Base-by-base conservation (phyloP, 331 rosid genomes). In the Malus hybrid region DNA sequence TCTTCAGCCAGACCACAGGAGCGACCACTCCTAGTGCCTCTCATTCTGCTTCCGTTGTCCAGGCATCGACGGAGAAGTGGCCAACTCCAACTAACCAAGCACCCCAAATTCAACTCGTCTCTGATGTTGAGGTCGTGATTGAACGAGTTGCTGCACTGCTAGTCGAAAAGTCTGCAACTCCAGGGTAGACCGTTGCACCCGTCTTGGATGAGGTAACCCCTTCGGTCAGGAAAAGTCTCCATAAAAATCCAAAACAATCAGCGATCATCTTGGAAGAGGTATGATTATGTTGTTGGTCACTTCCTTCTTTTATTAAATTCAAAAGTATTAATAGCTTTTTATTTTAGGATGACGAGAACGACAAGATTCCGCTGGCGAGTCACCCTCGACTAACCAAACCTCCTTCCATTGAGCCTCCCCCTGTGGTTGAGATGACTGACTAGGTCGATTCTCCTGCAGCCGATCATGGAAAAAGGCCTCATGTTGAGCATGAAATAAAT, bases 121-220 rank as follows among this genome's bases (percentile, higher is more conserved):
- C 0, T 2, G 1, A 8, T 0, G 3, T 36, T 0, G 1, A 8
- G 1, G 3, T 7, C 0, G 1, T 36, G 42, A 10, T 8, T 8
- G 3, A 36, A 8, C 42, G 3, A 8, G 0, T 36, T 2, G 12
- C 0, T 2, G 13, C 4, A 0, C 12, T 0, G 0, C 0, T 39
- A 4, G 46, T 10, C 1, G 46, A 39, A 0, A 1, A 3, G 0
- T 0, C 46, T 9, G 0, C 4, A 39, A 0, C 12, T 9, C 12
- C 0, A 1, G 44, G 11, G 12, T 1, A 1, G 0, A 2, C 11
- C 3, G 0, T 8, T 2, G 42, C 1, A 2, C 42, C 3, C 2
- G 10, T 34, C 0, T 7, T 7, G 3, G 42, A 7, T 2, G 42
- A 34, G 10, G 3, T 7, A 2, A 7, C 42, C 3, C 1, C 10